A percentile compares a stretch with the other conserved stretches of the same genome.
Conservation (phyloP, 768 basidiomycete genomes). For the Trametes villosa region DNA sequence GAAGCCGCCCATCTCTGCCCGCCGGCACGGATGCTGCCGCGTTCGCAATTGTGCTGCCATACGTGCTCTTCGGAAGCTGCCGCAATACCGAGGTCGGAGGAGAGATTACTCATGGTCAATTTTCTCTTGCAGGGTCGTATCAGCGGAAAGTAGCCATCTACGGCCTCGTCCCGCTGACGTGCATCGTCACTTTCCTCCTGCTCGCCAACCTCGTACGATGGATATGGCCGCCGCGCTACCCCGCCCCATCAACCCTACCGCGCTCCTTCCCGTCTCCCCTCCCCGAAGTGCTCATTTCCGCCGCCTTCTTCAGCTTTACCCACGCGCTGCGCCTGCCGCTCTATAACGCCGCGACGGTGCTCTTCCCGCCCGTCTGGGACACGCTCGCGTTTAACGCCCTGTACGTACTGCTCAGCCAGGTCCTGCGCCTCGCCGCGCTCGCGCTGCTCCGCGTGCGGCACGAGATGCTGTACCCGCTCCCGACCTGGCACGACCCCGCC, state of each 20-base stretch:
- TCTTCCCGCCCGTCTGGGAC: slow-evolving; percentile 39
- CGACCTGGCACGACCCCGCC: slow-evolving; percentile 58
- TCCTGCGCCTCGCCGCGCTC: slow-evolving; percentile 58
- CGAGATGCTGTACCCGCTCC: slow-evolving; percentile 43
- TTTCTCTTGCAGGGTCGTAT: slow-evolving; percentile 62
- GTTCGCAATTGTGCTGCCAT: too few species aligned
- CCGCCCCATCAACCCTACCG: slow-evolving; percentile 37
- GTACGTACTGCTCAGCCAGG: slow-evolving; percentile 55
- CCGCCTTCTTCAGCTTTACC: slow-evolving; percentile 63
- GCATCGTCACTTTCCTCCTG: slow-evolving; percentile 49
- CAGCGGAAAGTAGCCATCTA: slow-evolving; percentile 56
- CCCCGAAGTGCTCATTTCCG: slow-evolving; percentile 65
- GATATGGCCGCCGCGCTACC: slow-evolving; percentile 47
- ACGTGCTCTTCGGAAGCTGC: background rate
- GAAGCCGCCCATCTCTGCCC: too few species aligned
- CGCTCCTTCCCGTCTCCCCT: slow-evolving; percentile 63
- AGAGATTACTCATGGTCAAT: background rate
- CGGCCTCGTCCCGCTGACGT: slow-evolving; percentile 60
- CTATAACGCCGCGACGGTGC: slow-evolving; percentile 40
- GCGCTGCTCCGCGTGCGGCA: slow-evolving; percentile 56
- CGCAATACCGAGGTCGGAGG: background rate
- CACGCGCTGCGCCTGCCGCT: slow-evolving; percentile 57
- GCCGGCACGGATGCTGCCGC: too few species aligned
- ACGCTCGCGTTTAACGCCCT: slow-evolving; percentile 45
- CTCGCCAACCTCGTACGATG: slow-evolving; percentile 55